Evolutionary conservation across 2,329 filamentous ascomycete genomes (phyloP).

Genomic region (Didymella arachidicola): DNA sequence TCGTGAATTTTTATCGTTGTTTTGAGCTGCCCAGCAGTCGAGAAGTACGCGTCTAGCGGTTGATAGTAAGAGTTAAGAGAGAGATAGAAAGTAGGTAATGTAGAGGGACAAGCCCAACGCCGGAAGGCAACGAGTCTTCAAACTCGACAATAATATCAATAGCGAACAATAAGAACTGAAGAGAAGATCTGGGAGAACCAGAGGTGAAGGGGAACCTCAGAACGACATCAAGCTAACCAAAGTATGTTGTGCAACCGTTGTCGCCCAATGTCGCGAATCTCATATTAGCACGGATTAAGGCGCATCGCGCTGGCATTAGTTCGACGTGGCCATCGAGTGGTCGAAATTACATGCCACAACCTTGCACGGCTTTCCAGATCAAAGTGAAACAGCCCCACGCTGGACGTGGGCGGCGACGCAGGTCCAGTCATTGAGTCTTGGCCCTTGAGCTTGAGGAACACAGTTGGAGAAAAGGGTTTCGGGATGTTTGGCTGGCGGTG

Average conservation of each 20-base stretch:
- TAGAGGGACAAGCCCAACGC: conserved; percentile 36
- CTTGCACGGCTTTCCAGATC: conserved; percentile 8
- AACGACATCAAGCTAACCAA: conserved; percentile 29
- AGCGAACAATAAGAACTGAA: conserved; percentile 43
- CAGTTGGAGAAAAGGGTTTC: conserved; percentile 13
- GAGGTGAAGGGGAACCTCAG: conserved; percentile 33
- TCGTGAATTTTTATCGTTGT: conserved; percentile 14
- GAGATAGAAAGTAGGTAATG: conserved; percentile 28
- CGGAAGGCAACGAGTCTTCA: conserved; percentile 46
- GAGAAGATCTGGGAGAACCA: conserved; percentile 27
- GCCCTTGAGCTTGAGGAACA: conserved; percentile 18
- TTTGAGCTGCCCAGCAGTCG: conserved; percentile 45
- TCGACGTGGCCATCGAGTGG: conserved; percentile 43
- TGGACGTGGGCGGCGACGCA: conserved; percentile 16
- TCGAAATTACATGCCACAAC: conserved; percentile 35
- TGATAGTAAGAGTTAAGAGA: conserved; percentile 15
- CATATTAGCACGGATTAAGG: conserved; percentile 40
- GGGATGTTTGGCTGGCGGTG: conserved; percentile 25
- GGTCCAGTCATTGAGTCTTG: conserved; percentile 27
- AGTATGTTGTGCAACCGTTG: conserved; percentile 22
- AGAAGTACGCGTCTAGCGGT: conserved; percentile 39
- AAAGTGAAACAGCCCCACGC: conserved; percentile 43
- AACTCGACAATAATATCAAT: conserved; percentile 50
- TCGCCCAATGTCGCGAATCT: conserved; percentile 37
- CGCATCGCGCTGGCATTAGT: conserved; percentile 38